phyloP scores from a whole-genome alignment of 495 filamentous ascomycete genomes.

The Venustampulla echinocandica region DNA sequence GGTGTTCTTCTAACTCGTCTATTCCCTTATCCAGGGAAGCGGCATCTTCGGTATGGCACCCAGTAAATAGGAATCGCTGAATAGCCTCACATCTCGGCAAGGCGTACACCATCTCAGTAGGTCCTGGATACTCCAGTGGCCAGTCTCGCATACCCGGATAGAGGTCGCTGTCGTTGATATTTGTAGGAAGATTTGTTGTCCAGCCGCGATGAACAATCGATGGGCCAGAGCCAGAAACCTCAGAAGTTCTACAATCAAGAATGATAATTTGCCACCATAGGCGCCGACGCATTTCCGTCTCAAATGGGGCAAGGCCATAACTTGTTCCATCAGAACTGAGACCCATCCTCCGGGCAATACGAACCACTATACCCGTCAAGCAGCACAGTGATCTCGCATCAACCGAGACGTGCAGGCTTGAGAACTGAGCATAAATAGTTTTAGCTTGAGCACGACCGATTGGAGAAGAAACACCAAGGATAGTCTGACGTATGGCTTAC shows the following conservation, averaged over 20 bases:
- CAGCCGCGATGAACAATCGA: constrained; percentile 47
- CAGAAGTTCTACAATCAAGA: constrained; percentile 42
- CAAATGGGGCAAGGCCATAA: constrained; percentile 44
- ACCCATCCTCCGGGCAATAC: constrained; percentile 32
- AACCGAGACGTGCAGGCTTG: background rate
- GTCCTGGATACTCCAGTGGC: constrained; percentile 32
- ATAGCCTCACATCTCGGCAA: constrained; percentile 37
- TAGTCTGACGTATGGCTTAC: constrained; percentile 26
- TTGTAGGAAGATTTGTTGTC: constrained; percentile 33
- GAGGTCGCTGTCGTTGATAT: constrained; percentile 32
- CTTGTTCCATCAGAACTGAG: constrained; percentile 41
- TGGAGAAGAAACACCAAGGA: too few relatives aligned
- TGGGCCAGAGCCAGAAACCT: constrained; percentile 54
- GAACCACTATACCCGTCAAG: constrained; percentile 32
- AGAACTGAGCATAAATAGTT: background rate
- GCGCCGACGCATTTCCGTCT: constrained; percentile 48
- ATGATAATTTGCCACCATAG: constrained; percentile 52
- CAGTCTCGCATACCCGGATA: constrained; percentile 28
- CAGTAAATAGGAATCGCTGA: background rate
- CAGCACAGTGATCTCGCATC: constrained; percentile 19
- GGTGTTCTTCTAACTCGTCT: background rate
- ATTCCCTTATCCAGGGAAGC: too few relatives aligned
- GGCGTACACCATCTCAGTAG: constrained; percentile 48
- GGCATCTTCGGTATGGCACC: background rate
- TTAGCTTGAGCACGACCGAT: too few relatives aligned